phyloP scores from a whole-genome alignment of 208 protist species.

The Leishmania mexicana region DNA sequence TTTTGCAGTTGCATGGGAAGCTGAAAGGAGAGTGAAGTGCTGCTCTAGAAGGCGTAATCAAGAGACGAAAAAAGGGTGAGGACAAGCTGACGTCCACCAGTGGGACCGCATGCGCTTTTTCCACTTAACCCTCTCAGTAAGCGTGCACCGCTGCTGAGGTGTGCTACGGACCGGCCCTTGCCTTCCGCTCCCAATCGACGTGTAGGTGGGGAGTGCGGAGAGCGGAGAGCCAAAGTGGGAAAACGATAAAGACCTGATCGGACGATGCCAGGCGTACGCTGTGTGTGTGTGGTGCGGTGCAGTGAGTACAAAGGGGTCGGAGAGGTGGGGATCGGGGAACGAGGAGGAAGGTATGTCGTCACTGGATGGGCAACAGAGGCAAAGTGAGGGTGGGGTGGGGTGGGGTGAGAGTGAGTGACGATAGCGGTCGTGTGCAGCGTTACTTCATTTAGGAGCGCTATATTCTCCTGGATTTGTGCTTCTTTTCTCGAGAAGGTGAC shows the following conservation, averaged over 20 bases:
- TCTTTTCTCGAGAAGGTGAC: background rate
- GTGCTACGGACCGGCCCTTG: background rate
- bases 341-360: background rate
- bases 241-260: background rate
- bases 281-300: background rate
- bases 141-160: too few relatives aligned
- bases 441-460: background rate
- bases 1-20: slow-evolving; percentile 20
- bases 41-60: background rate
- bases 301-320: background rate
- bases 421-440: background rate
- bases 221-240: background rate
- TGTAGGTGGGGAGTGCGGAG: background rate
- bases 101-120: background rate
- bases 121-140: background rate
- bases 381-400: background rate
- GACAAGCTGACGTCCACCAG: background rate
- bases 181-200: background rate
- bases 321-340: background rate
- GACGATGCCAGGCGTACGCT: background rate
- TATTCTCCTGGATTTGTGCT: background rate
- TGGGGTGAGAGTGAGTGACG: background rate
- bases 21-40: background rate
- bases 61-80: background rate
- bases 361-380: background rate